phyloP scores from a whole-genome alignment of 148 eudicot genomes.

The Nyssa sinensis region DNA sequence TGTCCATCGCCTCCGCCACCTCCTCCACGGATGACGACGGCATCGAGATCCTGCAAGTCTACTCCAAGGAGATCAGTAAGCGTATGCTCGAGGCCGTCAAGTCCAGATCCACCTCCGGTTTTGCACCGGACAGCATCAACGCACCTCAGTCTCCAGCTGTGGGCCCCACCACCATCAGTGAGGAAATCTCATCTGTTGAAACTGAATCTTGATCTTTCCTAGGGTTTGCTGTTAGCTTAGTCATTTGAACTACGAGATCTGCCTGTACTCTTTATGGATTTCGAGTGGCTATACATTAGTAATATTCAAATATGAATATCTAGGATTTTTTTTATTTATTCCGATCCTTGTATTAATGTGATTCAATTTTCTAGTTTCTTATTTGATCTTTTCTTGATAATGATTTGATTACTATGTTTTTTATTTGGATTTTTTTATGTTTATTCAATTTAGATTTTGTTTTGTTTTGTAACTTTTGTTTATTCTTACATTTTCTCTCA shows the following conservation, averaged over 20 bases:
- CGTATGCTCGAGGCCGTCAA: slow-evolving; percentile 73
- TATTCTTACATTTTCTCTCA: too few species aligned
- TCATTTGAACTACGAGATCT: background rate
- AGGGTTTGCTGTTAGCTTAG: background rate
- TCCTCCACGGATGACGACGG: slow-evolving; percentile 49
- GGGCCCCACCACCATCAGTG: slow-evolving; percentile 1
- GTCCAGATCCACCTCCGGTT: slow-evolving; percentile 40
- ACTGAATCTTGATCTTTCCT: slow-evolving; percentile 7
- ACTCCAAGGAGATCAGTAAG: slow-evolving; percentile 83
- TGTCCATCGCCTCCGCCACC: slow-evolving; percentile 31
- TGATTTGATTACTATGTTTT: too few species aligned
- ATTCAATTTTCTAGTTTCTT: background rate
- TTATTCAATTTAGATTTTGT: too few species aligned
- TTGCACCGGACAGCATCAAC: slow-evolving; percentile 1
- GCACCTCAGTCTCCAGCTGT: background rate
- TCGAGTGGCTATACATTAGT: background rate
- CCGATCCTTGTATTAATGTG: background rate
- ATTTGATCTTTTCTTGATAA: too few species aligned
- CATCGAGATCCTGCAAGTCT: slow-evolving; percentile 72
- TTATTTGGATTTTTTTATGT: too few species aligned
- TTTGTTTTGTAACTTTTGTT: too few species aligned
- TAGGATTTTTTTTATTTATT: background rate
- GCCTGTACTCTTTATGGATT: slow-evolving; percentile 6
- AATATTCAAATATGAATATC: background rate
- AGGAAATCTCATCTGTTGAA: slow-evolving; percentile 13